Conservation (phyloP, 1,284 basidiomycete genomes). For the Apiotrichum gamsii region DNA sequence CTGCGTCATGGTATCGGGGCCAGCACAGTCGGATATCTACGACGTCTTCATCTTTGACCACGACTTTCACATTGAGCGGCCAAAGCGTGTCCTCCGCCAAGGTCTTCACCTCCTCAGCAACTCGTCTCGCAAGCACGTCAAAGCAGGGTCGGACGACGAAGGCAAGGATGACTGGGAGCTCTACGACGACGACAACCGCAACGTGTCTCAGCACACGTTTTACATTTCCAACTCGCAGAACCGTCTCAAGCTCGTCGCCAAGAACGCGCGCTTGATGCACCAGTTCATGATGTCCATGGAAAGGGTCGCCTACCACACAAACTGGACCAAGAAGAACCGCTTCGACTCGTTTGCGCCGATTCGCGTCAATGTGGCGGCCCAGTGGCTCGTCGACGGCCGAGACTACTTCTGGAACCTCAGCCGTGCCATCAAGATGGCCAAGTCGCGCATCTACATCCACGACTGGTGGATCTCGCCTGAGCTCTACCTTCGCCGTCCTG, state of each 20-base stretch:
- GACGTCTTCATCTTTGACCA: conserved; percentile 92
- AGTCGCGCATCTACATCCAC: conserved; percentile 84
- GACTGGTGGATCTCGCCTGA: conserved; percentile 83
- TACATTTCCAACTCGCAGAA: conserved; percentile 88
- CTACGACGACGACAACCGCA: conserved; percentile 30
- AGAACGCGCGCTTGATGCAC: conserved; percentile 93
- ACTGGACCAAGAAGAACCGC: conserved; percentile 74
- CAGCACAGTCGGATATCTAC: conserved; percentile 74
- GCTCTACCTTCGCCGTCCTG: conserved; percentile 73
- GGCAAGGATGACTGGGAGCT: conserved; percentile 13
- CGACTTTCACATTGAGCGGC: conserved; percentile 74
- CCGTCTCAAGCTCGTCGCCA: conserved; percentile 78
- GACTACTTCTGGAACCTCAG: conserved; percentile 99
- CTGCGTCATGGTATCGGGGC: conserved; percentile 78
- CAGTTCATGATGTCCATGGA: conserved; percentile 95
- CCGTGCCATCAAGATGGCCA: conserved; percentile 82
- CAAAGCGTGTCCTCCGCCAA: conserved; percentile 44
- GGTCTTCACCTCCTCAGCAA: conserved; percentile 38
- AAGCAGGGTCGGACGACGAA: background rate
- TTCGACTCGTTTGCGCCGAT: conserved; percentile 95
- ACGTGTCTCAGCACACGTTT: conserved; percentile 71
- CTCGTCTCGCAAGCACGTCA: conserved; percentile 3
- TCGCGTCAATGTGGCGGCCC: conserved; percentile 83
- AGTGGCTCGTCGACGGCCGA: conserved; percentile 98
- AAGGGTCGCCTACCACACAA: conserved; percentile 67